Percentiles rank a stretch among this genome's conserved stretches.
Conservation (phyloP, 345 rosid genomes). For the Barbarea vulgaris region DNA sequence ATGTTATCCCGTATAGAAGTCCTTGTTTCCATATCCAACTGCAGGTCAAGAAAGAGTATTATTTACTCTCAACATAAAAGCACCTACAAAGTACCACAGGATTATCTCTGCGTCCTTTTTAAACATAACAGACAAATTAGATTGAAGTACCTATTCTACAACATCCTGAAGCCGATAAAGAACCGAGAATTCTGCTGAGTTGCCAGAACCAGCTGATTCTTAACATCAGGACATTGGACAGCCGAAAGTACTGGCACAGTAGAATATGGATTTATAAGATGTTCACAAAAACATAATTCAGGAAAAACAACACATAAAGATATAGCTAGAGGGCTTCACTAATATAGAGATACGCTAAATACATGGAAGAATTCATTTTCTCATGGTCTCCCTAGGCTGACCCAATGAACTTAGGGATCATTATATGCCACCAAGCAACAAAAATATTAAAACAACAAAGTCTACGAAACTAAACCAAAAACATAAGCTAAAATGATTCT, state of each 20-base stretch:
- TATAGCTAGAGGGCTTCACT: neutral
- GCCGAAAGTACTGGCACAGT: conserved; percentile 54
- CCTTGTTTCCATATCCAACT: conserved; percentile 77
- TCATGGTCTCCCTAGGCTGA: neutral
- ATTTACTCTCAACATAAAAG: conserved; percentile 23
- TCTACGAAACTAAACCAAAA: conserved; percentile 15
- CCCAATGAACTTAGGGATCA: neutral
- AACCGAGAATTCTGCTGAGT: conserved; percentile 52
- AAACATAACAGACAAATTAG: conserved; percentile 32
- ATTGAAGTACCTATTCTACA: conserved; percentile 65
- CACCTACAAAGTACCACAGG: conserved; percentile 18
- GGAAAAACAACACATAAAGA: conserved; percentile 1
- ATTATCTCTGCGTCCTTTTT: conserved; percentile 18
- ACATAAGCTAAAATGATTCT: neutral
- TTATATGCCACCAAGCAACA: neutral
- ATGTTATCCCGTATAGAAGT: conserved; percentile 90
- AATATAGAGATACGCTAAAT: neutral
- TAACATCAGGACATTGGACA: conserved; percentile 53
- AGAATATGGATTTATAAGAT: conserved; percentile 57
- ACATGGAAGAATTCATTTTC: neutral
- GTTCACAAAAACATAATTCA: conserved; percentile 22
- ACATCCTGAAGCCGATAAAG: conserved; percentile 74
- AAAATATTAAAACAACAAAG: neutral
- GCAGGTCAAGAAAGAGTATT: conserved; percentile 40
- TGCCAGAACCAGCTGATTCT: conserved; percentile 54